Evolutionary conservation across 768 basidiomycete genomes (phyloP), one percentile per base, ranked within the genome.

Genomic region (Hypholoma sublateritium): DNA sequence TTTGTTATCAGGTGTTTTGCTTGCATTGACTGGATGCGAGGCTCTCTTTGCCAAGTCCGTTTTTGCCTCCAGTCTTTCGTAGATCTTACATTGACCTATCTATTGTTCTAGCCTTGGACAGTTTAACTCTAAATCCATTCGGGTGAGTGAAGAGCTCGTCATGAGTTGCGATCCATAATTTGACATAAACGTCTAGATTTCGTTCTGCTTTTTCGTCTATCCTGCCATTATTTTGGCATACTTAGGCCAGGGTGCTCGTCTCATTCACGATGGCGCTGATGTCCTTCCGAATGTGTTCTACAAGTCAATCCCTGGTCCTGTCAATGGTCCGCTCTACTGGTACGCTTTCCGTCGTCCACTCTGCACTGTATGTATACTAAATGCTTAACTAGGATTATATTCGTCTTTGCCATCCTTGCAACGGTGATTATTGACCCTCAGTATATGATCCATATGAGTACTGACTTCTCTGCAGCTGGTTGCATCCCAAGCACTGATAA

Each of bases 11-110:
- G 88, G 87, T 34, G 77, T 89, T 1, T 70, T 90, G 5, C 79
- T 90, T 1, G 79, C 83, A 1, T 59, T 89, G n/a, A 90, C 88
- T 0, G 88, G 88, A 0, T 85, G 81, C 61, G 87, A 89, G 65
- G 85, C 85, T 1, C 71, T 86, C 46, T 86, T 86, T 67, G 86
- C 86, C 12, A 86, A 87, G 85, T 86, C 46, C 25, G 79, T 71
- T 21, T 7, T 25, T 17, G 19, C 43, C 21, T 39, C 9, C 11
- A 12, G 25, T 4, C 12, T 25, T 37, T 12, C 13, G 19, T 37
- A 12, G 13, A n/a, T 28, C 12, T 24, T 8, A n/a, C 5, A n/a
- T 14, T 46, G 6, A 17, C 34, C 51, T 47, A 36, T 41, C 37
- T 52, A 56, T 11, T 17, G 28, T 13, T 16, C 24, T 59, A 87